Evolutionary conservation across 257 asterid genomes (phyloP), one percentile per base, ranked within the genome.

Genomic region (Anisodus acutangulus): DNA sequence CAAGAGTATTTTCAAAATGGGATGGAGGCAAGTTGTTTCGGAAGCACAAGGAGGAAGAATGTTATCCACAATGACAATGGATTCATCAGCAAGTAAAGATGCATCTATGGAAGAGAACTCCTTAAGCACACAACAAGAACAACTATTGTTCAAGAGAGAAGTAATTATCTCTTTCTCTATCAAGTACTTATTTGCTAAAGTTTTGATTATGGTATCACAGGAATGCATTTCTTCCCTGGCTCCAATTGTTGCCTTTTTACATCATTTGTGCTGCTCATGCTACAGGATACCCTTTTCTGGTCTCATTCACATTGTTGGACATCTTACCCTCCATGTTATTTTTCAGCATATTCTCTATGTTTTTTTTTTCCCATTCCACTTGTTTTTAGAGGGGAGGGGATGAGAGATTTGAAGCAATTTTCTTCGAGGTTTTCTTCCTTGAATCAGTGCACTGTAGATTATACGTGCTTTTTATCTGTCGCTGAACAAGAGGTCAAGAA

Each of bases 31-130:
- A 89, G 94, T 94, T 58, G 76, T 78, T 79, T 88, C 91, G 86
- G 93, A 89, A 66, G 86, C 91, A 41, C 87, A 89, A 88, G 94
- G 92, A 69, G 96, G 91, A 81, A 87, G 90, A 85, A 95, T 93
- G 95, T 81, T 91, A 83, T 93, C 98, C 59, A 90, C 98, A 11
- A 91, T 93, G 98, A 89, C 93, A 39, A 90, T 92, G 97, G 95
- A 92, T 82, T 86, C 95, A 85, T 85, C 91, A n/a, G 57, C 89
- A 55, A 8, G 43, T 84, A 83, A 89, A 55, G 89, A 87, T 70
- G 64, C 86, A 58, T 88, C 85, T 78, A 26, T 26, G 13, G 63
- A 76, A 51, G 81, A 76, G 62, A 22, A 3, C 62, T 79, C 91
- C 83, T 86, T 67, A 71, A 85, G 88, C 85, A 45, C 86, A 54